Evolutionary conservation across 257 asterid genomes (phyloP).

Genomic region (Rhazya stricta): DNA sequence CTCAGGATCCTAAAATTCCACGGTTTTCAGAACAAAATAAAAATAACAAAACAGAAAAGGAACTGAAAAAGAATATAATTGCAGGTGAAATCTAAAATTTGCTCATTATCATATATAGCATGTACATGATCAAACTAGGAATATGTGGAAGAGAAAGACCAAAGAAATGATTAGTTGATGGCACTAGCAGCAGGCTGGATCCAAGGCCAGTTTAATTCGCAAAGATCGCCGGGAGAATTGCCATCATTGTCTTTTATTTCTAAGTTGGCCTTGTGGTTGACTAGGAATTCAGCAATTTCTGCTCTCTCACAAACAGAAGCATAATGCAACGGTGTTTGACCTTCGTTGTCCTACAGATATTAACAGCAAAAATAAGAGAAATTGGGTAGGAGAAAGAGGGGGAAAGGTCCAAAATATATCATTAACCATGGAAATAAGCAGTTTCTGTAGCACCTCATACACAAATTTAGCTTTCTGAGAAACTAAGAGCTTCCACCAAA

Average conservation of each 20-base stretch:
- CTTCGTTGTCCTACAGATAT: constrained; percentile 71
- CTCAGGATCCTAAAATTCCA: not conserved
- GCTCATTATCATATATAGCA: constrained; percentile 17
- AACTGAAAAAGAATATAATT: not conserved
- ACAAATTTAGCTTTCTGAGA: not conserved
- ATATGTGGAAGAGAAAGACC: constrained; percentile 15
- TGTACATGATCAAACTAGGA: constrained; percentile 34
- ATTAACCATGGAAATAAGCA: not conserved
- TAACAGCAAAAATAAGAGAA: not conserved
- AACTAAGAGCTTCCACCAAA: too few species aligned
- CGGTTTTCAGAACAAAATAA: not conserved
- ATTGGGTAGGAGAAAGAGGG: not conserved
- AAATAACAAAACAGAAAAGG: not conserved
- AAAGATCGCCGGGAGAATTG: constrained; percentile 61
- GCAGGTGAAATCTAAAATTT: not conserved
- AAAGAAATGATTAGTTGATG: constrained; percentile 18
- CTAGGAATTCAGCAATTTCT: constrained; percentile 68
- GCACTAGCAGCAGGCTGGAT: constrained; percentile 34
- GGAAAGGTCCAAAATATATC: not conserved
- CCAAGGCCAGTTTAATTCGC: constrained; percentile 72
- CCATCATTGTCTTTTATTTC: constrained; percentile 72
- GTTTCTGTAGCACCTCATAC: not conserved
- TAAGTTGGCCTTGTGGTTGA: constrained; percentile 68
- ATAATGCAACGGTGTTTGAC: constrained; percentile 87
- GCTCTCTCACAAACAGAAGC: constrained; percentile 91